Evolutionary conservation across 129 eudicot species (phyloP).

Genomic region (Lactuca saligna): DNA sequence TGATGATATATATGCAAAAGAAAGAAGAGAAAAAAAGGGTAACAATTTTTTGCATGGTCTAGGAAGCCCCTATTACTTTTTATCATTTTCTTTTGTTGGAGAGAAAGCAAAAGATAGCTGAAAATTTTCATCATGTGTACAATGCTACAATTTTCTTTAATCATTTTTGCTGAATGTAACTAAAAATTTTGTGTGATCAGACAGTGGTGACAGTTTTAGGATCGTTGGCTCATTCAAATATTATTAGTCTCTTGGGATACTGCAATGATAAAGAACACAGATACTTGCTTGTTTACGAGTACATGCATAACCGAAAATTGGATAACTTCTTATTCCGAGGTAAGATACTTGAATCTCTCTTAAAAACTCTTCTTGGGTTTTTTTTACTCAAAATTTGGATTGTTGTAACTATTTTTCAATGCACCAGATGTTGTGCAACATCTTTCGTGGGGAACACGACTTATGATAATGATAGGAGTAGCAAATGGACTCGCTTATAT

Average conservation of each 20-base stretch:
- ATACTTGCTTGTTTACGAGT: slow-evolving; percentile 37
- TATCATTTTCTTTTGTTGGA: too few species aligned
- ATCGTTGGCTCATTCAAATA: slow-evolving; percentile 24
- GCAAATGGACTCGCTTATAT: slow-evolving; percentile 26
- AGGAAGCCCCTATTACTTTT: too few species aligned
- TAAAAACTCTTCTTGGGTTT: not conserved
- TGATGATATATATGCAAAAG: too few species aligned
- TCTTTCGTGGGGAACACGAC: slow-evolving; percentile 28
- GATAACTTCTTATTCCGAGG: slow-evolving; percentile 11
- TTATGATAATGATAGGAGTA: slow-evolving; percentile 32
- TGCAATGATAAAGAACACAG: slow-evolving; percentile 17
- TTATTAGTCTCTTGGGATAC: slow-evolving; percentile 35
- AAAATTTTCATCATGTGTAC: not conserved
- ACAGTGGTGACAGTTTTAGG: slow-evolving; percentile 16
- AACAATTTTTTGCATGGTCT: too few species aligned
- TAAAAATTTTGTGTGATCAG: slow-evolving; percentile 14
- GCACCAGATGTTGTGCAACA: not conserved
- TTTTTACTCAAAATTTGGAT: not conserved
- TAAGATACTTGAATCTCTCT: not conserved
- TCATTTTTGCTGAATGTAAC: not conserved
- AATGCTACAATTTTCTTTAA: not conserved
- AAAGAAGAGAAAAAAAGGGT: too few species aligned
- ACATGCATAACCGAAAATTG: slow-evolving; percentile 28
- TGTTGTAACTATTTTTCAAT: slow-evolving; percentile 9
- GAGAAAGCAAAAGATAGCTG: not conserved